Evolutionary conservation across 345 rosid genomes (phyloP).

Genomic region (Hevea brasiliensis): DNA sequence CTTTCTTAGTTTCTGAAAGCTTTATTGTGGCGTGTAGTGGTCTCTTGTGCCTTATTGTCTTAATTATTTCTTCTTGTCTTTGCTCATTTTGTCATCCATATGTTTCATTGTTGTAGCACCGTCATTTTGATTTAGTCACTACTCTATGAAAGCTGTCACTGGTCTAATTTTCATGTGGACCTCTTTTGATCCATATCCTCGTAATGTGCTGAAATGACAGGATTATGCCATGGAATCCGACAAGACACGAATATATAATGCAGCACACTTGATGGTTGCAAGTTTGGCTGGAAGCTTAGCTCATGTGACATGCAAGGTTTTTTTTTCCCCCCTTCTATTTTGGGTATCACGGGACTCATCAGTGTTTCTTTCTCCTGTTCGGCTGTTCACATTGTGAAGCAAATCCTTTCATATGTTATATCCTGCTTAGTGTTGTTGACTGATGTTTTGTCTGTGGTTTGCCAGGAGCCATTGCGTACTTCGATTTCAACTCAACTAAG

Average conservation of each 20-base stretch:
- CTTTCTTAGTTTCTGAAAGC: background rate
- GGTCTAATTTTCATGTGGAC: background rate
- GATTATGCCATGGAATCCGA: slow-evolving; percentile 93
- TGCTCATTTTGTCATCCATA: background rate
- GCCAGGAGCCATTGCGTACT: slow-evolving; percentile 85
- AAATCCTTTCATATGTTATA: background rate
- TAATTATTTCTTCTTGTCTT: background rate
- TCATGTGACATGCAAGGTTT: slow-evolving; percentile 99
- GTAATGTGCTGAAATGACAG: slow-evolving; percentile 30
- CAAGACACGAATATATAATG: slow-evolving; percentile 83
- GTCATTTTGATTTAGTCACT: background rate
- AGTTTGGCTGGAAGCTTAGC: slow-evolving; percentile 98
- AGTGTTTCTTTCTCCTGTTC: background rate
- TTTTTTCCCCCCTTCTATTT: background rate
- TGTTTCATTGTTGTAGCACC: background rate
- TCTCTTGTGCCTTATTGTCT: background rate
- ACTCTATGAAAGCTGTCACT: background rate
- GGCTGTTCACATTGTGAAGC: background rate
- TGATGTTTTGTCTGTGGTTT: slow-evolving; percentile 20
- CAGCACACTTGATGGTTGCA: slow-evolving; percentile 99
- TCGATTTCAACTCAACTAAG: slow-evolving; percentile 85
- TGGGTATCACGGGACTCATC: background rate
- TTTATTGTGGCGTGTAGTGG: slow-evolving; percentile 10
- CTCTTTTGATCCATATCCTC: background rate
- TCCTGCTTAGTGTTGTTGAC: background rate